Conservation (phyloP, 2,329 filamentous ascomycete genomes). For the Chrysosphaeria jannelii region DNA sequence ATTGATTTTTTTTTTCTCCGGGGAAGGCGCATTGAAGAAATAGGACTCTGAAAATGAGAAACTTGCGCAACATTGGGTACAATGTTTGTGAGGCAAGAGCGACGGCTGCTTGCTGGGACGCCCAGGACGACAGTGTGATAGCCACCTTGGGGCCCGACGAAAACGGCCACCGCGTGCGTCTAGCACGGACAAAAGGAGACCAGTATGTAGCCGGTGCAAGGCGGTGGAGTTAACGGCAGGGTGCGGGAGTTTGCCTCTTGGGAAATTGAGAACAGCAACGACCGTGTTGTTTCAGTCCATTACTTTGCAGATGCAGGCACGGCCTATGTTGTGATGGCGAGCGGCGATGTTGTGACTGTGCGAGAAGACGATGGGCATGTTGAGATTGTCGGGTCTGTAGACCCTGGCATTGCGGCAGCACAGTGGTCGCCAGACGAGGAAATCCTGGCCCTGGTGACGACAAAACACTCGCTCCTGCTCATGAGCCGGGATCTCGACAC, state of each 20-base stretch:
- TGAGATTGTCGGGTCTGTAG: constrained; percentile 84
- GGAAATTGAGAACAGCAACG: too few relatives aligned
- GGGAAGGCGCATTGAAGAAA: too few relatives aligned
- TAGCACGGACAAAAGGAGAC: too few relatives aligned
- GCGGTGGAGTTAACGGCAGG: too few relatives aligned
- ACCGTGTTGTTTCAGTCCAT: constrained; percentile 51
- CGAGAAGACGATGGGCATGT: constrained; percentile 53
- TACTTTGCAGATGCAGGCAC: constrained; percentile 56
- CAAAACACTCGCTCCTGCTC: constrained; percentile 45
- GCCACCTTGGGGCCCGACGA: constrained; percentile 59
- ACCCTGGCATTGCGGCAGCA: constrained; percentile 68
- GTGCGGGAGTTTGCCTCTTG: too few relatives aligned
- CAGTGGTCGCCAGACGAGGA: constrained; percentile 92
- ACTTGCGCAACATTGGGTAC: constrained; percentile 52
- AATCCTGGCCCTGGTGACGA: constrained; percentile 51
- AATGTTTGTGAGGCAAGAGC: constrained; percentile 30
- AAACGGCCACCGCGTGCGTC: constrained; percentile 39
- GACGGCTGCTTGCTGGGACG: constrained; percentile 65
- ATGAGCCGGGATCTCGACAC: constrained; percentile 84
- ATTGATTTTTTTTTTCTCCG: too few relatives aligned
- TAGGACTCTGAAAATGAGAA: constrained; percentile 75
- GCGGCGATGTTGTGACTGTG: constrained; percentile 71
- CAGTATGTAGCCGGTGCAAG: too few relatives aligned
- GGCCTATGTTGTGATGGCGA: constrained; percentile 58
- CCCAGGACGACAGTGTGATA: constrained; percentile 43